Percentiles rank a stretch among this genome's conserved stretches.
Conservation (phyloP, 2,329 filamentous ascomycete species). For the Fusarium nelsonii region DNA sequence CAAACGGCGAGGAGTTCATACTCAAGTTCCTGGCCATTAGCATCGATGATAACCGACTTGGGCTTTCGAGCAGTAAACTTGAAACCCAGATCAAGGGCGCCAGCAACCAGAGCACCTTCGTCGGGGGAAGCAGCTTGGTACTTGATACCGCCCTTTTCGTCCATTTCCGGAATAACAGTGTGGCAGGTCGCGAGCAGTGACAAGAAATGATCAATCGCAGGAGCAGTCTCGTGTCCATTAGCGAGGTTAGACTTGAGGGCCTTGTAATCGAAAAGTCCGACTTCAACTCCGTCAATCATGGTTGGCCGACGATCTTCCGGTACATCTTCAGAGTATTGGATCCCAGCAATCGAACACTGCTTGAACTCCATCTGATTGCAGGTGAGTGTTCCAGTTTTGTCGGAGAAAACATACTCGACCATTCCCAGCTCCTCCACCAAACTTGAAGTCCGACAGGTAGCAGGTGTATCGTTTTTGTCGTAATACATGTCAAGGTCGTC, state of each 20-base stretch:
- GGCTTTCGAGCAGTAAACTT: slow-evolving; percentile 92
- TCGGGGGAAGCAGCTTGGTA: slow-evolving; percentile 98
- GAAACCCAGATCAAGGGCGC: slow-evolving; percentile 87
- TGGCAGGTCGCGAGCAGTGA: slow-evolving; percentile 90
- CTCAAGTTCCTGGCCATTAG: slow-evolving; percentile 77
- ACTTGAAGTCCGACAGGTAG: slow-evolving; percentile 95
- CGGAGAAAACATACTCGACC: slow-evolving; percentile 98
- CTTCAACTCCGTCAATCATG: slow-evolving; percentile 79
- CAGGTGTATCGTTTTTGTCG: slow-evolving; percentile 92
- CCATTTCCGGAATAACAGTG: slow-evolving; percentile 94
- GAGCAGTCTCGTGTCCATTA: slow-evolving; percentile 62
- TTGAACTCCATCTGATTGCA: slow-evolving; percentile 99
- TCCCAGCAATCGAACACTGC: slow-evolving; percentile 90
- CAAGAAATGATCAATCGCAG: slow-evolving; percentile 82
- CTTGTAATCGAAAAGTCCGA: slow-evolving; percentile 88
- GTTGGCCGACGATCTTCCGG: slow-evolving; percentile 89
- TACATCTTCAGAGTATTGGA: slow-evolving; percentile 93
- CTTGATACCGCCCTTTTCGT: slow-evolving; percentile 86
- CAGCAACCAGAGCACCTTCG: slow-evolving; percentile 95
- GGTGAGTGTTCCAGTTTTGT: slow-evolving; percentile 97
- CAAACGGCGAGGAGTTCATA: slow-evolving; percentile 97
- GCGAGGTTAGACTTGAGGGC: slow-evolving; percentile 77
- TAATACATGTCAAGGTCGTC: slow-evolving; percentile 99
- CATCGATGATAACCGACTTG: slow-evolving; percentile 84
- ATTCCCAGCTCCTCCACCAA: slow-evolving; percentile 97